Base-by-base conservation (phyloP, 495 filamentous ascomycete species). In the Aspergillus steynii region DNA sequence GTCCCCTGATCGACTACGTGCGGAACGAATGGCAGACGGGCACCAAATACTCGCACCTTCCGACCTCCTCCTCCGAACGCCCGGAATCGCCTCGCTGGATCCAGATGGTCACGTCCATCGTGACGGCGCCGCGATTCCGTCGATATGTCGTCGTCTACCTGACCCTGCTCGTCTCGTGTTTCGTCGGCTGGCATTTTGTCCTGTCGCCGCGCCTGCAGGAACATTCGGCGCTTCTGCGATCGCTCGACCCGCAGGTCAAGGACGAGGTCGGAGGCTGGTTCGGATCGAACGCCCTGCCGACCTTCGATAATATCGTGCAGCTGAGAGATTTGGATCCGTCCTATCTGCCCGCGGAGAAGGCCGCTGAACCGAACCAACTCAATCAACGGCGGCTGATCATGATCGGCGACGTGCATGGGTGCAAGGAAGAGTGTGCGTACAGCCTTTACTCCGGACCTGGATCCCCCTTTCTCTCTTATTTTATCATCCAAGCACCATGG, bases 401-500 rank as follows among this genome's bases (percentile, higher is more conserved):
- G 52, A 79, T 98, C 34, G 93, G 94, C 10, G 94, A 98, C 77
- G 90, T 97, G 4, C 94, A 98, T 80, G 94, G 93, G 6, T 93
- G 93, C 68, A 83, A 84, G 52, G 62, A 80, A 27, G 83, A 90
- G 57, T 78, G 84, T 86, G 71, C 49, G 83, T 77, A 53, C 46
- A 29, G 56, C 45, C 26, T 45, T 45, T 9, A 0, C 0, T 37
- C 29, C n/a, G 14, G 10, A 34, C 29, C 45, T 20, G 20, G 20
- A 20, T 20, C 29, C 29, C 27, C 29, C 53, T 48, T 46, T 27
- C 15, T 50, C 50, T n/a, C 25, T 12, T 29, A 26, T 27, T 20
- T 20, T 20, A 20, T 20, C 20, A 20, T 20, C 20, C 20, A 20
- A 20, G 20, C 20, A 20, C 20, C 20, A 20, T 20, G 20, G 20